phyloP scores from a whole-genome alignment of 495 filamentous ascomycete genomes.

The Annulohypoxylon stygium region DNA sequence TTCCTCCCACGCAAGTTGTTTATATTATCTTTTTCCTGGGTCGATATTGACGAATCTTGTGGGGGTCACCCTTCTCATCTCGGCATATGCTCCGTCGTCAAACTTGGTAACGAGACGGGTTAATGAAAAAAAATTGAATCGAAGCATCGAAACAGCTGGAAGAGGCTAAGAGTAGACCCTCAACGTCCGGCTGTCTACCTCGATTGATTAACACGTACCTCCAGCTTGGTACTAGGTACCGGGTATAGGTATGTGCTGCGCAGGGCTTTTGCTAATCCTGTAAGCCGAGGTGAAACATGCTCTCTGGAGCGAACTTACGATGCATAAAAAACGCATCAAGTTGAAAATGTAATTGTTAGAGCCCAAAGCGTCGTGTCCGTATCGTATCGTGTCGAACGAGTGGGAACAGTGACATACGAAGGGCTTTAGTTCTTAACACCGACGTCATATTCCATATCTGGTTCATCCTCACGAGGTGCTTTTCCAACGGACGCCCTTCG shows the following conservation, averaged over 20 bases:
- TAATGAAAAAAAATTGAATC: conserved; percentile 12
- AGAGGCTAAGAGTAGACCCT: conserved; percentile 7
- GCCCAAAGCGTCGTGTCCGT: conserved; percentile 19
- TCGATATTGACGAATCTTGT: conserved; percentile 35
- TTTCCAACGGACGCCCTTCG: conserved; percentile 3
- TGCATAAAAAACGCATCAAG: conserved; percentile 36
- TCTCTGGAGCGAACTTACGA: conserved; percentile 22
- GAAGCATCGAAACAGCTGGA: conserved; percentile 12
- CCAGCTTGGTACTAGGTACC: no score
- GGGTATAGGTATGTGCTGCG: no score
- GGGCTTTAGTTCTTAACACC: conserved; percentile 23
- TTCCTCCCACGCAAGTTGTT: conserved; percentile 25
- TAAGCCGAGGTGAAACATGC: conserved; percentile 47
- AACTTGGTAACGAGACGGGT: conserved; percentile 38
- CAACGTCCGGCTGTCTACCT: conserved; percentile 9
- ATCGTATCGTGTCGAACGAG: conserved; percentile 14
- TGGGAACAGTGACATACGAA: conserved; percentile 23
- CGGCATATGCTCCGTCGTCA: conserved; percentile 29
- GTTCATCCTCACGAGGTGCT: conserved; percentile 25
- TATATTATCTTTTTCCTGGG: conserved; percentile 26
- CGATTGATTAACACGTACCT: conserved; percentile 29
- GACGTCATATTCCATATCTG: conserved; percentile 40
- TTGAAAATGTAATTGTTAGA: conserved; percentile 33
- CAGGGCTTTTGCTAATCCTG: conserved; percentile 21
- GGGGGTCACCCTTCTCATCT: conserved; percentile 48